phyloP scores from a whole-genome alignment of 2,329 filamentous ascomycete genomes.

The Ceratocystis huliohia region DNA sequence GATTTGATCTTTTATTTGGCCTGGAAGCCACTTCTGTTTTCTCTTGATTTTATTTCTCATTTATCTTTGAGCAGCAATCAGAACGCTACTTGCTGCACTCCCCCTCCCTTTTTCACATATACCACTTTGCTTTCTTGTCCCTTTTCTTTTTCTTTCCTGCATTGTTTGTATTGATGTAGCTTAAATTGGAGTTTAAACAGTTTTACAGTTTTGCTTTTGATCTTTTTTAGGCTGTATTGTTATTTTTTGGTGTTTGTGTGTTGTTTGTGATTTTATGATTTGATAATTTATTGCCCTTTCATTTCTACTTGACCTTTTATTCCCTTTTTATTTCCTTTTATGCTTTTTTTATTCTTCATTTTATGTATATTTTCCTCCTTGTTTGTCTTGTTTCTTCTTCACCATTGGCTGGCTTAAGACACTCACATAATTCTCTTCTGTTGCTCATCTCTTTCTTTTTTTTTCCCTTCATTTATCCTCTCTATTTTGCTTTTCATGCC shows the following conservation, averaged over 20 bases:
- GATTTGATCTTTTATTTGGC: background rate
- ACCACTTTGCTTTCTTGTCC: background rate
- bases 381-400: background rate
- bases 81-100: too few species aligned
- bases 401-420: background rate
- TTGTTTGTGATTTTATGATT: background rate
- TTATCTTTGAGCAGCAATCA: too few species aligned
- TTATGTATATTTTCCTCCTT: background rate
- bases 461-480: slow-evolving; percentile 4
- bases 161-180: background rate
- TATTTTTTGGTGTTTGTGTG: slow-evolving; percentile 1
- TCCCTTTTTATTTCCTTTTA: background rate
- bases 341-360: background rate
- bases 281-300: background rate
- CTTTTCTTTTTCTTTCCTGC: background rate
- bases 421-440: background rate
- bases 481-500: background rate
- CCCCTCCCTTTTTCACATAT: background rate
- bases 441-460: background rate
- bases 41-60: too few species aligned
- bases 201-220: background rate
- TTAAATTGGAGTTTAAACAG: background rate
- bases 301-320: background rate
- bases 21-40: too few species aligned
- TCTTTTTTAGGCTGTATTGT: background rate